A percentile compares a stretch with the other conserved stretches of the same genome.
Evolutionary conservation across 2,329 filamentous ascomycete genomes (phyloP).

Genomic region (Phyllosticta citriasiana): DNA sequence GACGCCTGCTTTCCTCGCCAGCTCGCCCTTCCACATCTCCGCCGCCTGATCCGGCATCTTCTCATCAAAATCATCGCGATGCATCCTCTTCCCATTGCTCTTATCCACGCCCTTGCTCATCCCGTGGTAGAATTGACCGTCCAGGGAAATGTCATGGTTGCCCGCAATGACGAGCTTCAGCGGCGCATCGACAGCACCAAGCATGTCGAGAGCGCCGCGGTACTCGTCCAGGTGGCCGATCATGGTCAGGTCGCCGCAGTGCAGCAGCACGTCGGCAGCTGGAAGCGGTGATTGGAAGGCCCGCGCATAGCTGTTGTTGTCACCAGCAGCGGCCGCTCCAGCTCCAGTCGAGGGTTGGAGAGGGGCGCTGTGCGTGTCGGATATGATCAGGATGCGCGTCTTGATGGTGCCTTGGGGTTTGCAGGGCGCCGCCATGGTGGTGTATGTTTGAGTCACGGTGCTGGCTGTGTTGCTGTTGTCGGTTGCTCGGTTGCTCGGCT

Average conservation of each 20-base stretch:
- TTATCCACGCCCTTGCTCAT: not conserved
- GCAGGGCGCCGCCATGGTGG: not conserved
- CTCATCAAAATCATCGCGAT: conserved; percentile 16
- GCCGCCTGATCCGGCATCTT: conserved; percentile 14
- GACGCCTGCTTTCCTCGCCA: conserved; percentile 38
- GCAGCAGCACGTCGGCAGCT: conserved; percentile 43
- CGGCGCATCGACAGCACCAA: conserved; percentile 40
- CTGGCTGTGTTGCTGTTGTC: not conserved
- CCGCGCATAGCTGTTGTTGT: not conserved
- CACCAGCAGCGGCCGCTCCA: not conserved
- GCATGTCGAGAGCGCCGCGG: conserved; percentile 35
- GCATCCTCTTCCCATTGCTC: conserved; percentile 19
- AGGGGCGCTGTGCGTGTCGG: conserved; percentile 31
- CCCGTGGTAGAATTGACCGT: conserved; percentile 38
- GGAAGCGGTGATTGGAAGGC: conserved; percentile 35
- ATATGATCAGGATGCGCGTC: conserved; percentile 35
- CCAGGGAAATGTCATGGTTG: conserved; percentile 52
- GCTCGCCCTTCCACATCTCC: conserved; percentile 37
- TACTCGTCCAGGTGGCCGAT: conserved; percentile 41
- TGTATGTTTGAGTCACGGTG: not conserved
- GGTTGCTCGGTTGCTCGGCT: not conserved
- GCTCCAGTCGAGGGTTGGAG: not conserved
- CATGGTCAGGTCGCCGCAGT: conserved; percentile 50
- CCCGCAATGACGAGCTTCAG: conserved; percentile 54
- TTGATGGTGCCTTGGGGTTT: conserved; percentile 16